These are phyloP conservation scores for Gonium pectorale DNA, from an alignment of 139 green algal genomes.

Conservation along the genomic window DNA sequence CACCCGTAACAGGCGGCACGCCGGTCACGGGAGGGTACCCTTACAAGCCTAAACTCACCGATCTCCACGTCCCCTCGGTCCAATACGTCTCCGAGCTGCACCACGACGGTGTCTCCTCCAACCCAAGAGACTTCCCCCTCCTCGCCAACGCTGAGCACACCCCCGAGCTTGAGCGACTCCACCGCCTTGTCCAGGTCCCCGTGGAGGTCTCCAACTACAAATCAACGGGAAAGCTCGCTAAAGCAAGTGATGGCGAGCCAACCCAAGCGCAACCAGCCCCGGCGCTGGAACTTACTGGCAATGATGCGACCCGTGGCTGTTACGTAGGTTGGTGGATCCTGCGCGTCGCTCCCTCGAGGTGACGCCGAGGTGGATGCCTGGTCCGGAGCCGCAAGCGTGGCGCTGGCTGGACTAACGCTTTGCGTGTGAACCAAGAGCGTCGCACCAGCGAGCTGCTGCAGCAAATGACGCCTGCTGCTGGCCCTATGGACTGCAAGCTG, in stretches of 20 bases:
- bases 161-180: constrained; percentile 75
- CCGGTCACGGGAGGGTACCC: too few species aligned
- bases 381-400: constrained; percentile 30
- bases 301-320: constrained; percentile 81
- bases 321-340: constrained; percentile 77
- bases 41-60: too few species aligned
- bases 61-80: constrained; percentile 93
- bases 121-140: constrained; percentile 72
- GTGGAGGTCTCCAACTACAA: constrained; percentile 92
- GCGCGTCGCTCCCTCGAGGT: neutral
- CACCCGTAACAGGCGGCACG: too few species aligned
- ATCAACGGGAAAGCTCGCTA: neutral
- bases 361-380: constrained; percentile 24
- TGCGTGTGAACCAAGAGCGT: constrained; percentile 11
- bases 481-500: neutral
- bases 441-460: constrained; percentile 13
- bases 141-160: constrained; percentile 67
- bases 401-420: constrained; percentile 22
- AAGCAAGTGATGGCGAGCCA: too few species aligned
- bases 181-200: constrained; percentile 90
- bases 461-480: constrained; percentile 17
- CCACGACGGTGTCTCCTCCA: constrained; percentile 86
- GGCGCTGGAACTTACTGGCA: constrained; percentile 83
- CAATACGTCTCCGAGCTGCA: constrained; percentile 94
- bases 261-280: too few species aligned